Conservation (phyloP, 2,329 filamentous ascomycete species). For the Fonsecaea multimorphosa region DNA sequence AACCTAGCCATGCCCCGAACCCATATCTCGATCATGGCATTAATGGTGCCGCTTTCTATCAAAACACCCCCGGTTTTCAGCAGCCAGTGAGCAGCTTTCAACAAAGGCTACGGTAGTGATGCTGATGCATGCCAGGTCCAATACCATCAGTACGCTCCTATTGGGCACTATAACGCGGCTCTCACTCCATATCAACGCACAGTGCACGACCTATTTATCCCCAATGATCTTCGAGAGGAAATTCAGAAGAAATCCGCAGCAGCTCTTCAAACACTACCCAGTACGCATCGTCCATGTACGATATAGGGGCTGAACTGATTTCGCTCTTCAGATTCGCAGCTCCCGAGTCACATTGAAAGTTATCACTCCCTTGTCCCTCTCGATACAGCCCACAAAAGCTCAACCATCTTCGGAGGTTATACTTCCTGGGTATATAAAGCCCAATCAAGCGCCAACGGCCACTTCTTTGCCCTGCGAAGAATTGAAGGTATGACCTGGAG, state of each 20-base stretch:
- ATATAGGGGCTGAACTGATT: conserved; percentile 14
- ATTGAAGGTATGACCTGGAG: conserved; percentile 69
- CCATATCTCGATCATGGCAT: conserved; percentile 77
- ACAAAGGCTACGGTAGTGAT: background rate
- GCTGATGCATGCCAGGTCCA: conserved; percentile 63
- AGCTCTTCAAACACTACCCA: conserved; percentile 81
- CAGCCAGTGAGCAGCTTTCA: conserved; percentile 63
- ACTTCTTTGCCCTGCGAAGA: conserved; percentile 83
- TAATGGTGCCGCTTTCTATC: conserved; percentile 70
- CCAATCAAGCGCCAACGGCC: conserved; percentile 83
- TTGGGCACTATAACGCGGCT: conserved; percentile 81
- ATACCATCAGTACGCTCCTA: conserved; percentile 91
- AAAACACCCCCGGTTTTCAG: conserved; percentile 62
- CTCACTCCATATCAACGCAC: conserved; percentile 83
- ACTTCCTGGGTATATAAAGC: conserved; percentile 96
- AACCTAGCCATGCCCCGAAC: conserved; percentile 59
- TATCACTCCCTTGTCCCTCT: conserved; percentile 92
- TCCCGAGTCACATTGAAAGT: conserved; percentile 78
- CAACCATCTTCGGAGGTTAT: conserved; percentile 76
- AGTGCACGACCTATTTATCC: conserved; percentile 89
- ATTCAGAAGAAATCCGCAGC: conserved; percentile 88
- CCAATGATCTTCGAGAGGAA: conserved; percentile 84
- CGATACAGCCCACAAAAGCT: conserved; percentile 80
- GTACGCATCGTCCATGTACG: conserved; percentile 51
- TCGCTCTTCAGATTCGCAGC: conserved; percentile 62